Conservation (phyloP, 768 basidiomycete species). For the Suillus alpinus region DNA sequence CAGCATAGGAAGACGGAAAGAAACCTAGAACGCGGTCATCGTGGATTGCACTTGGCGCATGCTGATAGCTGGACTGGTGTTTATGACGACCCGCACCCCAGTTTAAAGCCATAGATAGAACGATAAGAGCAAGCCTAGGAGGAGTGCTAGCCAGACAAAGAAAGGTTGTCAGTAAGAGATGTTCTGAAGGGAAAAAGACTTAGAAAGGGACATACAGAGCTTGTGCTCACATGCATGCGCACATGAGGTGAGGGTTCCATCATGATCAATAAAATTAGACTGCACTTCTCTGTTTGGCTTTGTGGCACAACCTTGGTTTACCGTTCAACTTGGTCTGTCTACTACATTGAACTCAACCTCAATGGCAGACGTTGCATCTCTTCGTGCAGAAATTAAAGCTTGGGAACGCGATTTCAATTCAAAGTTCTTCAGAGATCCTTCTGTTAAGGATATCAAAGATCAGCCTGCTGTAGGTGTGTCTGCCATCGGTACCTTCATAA, state of each 20-base stretch:
- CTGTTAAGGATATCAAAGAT: conserved; percentile 68
- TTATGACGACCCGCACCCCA: conserved; percentile 11
- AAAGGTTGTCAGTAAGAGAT: background rate
- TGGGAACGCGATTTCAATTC: conserved; percentile 74
- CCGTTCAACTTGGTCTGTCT: too few species aligned
- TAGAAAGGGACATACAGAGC: conserved; percentile 1
- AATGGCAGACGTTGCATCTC: conserved; percentile 24
- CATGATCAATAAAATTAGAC: background rate
- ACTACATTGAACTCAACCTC: background rate
- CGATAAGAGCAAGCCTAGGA: background rate
- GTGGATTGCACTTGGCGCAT: background rate
- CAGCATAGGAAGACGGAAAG: conserved; percentile 3
- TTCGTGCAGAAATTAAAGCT: conserved; percentile 69
- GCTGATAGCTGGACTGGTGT: background rate
- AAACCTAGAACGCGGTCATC: conserved; percentile 4
- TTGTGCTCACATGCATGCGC: background rate
- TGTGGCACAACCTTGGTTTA: background rate
- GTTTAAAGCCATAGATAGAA: conserved; percentile 14
- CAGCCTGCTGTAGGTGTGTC: conserved; percentile 60
- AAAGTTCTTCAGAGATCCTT: conserved; percentile 54
- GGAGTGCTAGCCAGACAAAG: conserved; percentile 5
- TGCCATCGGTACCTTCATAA: conserved; percentile 4
- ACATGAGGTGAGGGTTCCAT: background rate
- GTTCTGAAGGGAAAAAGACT: conserved; percentile 1
- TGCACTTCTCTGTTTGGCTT: background rate